Base-by-base conservation (phyloP, 2,329 filamentous ascomycete genomes). In the Didymella pinodella region DNA sequence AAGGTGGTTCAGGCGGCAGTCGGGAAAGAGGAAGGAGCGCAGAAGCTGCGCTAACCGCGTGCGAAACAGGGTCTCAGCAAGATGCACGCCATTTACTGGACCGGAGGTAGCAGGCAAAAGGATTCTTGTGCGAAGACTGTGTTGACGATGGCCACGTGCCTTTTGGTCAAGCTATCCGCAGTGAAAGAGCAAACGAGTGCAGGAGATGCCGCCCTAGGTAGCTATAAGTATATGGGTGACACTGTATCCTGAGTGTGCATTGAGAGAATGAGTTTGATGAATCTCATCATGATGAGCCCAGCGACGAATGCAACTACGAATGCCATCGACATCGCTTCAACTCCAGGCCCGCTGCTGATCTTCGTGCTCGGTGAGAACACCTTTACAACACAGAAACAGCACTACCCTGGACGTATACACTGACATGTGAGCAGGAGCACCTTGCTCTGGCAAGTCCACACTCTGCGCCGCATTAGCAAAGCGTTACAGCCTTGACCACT, bases 361-460 rank as follows among this genome's bases (percentile, higher is more conserved):
- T 61, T 63, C 34, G 45, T 63, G 11, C 48, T 65, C 14, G 60
- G 48, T 49, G 25, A 1, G 36, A 36, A 7, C 10, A n/a, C 16
- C 10, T 7, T 48, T 2, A 7, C 26, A 20, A 16, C n/a, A 40
- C 26, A 7, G 1, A 14, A 2, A 11, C n/a, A 8, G 3, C 40
- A n/a, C 26, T 22, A n/a, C 4, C 20, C 18, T 14, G 4, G 7
- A 22, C 0, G 22, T 22, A 22, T 22, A 22, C 25, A 2, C 31
- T 49, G 20, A 46, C 48, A 22, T 14, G 1, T 2, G 8, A 4
- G 18, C 20, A 59, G 53, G 48, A n/a, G 50, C 56, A 7, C 63
- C 61, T 3, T 65, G 63, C 46, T 54, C 62, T 8, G 59, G 62
- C 28, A 66, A 64, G 31, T 51, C 53, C 20, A 65, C 61, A 16